These are phyloP conservation scores for Carex parvula DNA, from an alignment of 176 grass and related monocot species.

Conservation along the genomic window DNA sequence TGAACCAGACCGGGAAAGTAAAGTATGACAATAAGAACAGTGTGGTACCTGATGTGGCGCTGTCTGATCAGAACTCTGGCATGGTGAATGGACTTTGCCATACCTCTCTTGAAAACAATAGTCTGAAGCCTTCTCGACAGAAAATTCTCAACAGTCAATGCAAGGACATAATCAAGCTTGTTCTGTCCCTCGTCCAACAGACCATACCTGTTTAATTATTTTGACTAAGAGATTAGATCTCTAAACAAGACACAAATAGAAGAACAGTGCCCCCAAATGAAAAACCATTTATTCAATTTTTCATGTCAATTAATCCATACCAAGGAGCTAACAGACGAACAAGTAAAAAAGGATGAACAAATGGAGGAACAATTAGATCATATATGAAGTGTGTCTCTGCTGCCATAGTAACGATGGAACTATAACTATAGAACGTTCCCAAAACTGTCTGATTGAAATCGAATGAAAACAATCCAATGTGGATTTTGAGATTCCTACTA, in stretches of 20 bases:
- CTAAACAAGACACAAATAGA: background rate
- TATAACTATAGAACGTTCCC: background rate
- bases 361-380: too few species aligned
- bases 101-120: conserved; percentile 61
- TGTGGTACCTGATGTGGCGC: conserved; percentile 49
- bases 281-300: background rate
- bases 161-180: conserved; percentile 73
- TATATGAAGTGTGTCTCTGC: too few species aligned
- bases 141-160: conserved; percentile 62
- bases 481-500: background rate
- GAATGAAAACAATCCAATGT: background rate
- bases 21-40: background rate
- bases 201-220: conserved; percentile 33
- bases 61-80: conserved; percentile 65
- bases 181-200: conserved; percentile 51
- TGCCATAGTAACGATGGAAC: background rate
- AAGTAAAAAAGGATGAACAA: too few species aligned
- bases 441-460: background rate
- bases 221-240: background rate
- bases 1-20: background rate
- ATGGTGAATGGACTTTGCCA: conserved; percentile 74
- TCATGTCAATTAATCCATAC: background rate
- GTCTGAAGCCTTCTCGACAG: conserved; percentile 57
- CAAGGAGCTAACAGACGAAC: background rate
- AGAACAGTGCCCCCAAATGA: background rate